Base-by-base conservation (phyloP, 2,329 filamentous ascomycete species). In the Kalmusia sp. region DNA sequence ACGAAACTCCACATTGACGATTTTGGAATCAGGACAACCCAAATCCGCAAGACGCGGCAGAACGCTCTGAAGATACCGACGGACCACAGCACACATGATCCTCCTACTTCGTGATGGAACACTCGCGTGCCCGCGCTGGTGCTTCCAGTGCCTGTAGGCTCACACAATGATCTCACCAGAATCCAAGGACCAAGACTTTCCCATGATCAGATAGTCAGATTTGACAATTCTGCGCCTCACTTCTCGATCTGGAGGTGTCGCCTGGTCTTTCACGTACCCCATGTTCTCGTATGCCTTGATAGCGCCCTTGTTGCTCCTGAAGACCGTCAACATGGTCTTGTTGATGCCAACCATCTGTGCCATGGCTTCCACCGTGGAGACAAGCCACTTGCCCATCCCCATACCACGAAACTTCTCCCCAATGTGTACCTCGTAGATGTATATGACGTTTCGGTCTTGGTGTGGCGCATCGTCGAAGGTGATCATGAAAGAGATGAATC, bases 391-490 rank as follows among this genome's bases (percentile, higher is more conserved):
- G 1, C 86, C 88, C 2, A 93, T 75, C 0, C 89, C 88, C 12
- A 70, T 84, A 76, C 87, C 81, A 60, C 84, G 82, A 4, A 89
- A 69, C 1, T 77, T 73, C 1, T 79, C 74, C 31, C 78, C 73
- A 3, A 93, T 80, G 66, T 93, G 90, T 30, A 93, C 85, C 74
- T 93, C 90, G 69, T 92, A 93, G 70, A 90, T 87, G 71, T 92
- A 93, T 17, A 92, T 68, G 2, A 92, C 89, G 0, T 86, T 79
- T n/a, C 69, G 69, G n/a, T 67, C 41, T 14, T 63, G 48, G 37
- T 71, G 47, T 2, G 68, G 64, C 1, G 68, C 60, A 56, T 87
- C 84, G 66, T 91, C 88, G 63, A 83, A 83, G 0, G 86, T 88
- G 3, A 87, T 84, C 87, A 90, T 89, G 62, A 90, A 77, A 4